Percentiles rank a stretch among this genome's conserved stretches.
Conservation (phyloP, 2,329 filamentous ascomycete species). For the Aspergillus fumigatiaffinis region DNA sequence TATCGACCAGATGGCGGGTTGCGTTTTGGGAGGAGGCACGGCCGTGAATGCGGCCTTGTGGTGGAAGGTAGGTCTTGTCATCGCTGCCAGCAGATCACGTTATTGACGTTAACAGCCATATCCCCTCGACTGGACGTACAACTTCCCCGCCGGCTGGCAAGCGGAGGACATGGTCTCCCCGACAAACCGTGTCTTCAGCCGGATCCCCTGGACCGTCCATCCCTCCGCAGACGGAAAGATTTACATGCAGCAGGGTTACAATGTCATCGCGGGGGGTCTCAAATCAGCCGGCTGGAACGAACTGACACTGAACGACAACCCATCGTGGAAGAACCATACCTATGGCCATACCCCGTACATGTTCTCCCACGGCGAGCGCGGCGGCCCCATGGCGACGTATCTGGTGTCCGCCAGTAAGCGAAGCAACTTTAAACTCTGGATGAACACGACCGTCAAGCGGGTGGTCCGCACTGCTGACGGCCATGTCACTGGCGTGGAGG, state of each 20-base stretch:
- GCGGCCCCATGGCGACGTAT: slow-evolving; percentile 7
- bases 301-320: background rate
- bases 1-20: slow-evolving; percentile 69
- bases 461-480: slow-evolving; percentile 1
- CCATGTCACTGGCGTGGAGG: slow-evolving; percentile 5
- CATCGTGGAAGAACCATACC: slow-evolving; percentile 4
- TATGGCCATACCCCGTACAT: slow-evolving; percentile 6
- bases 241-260: slow-evolving; percentile 5
- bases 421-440: slow-evolving; percentile 6
- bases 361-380: slow-evolving; percentile 8
- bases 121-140: slow-evolving; percentile 4
- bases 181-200: slow-evolving; percentile 4
- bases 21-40: slow-evolving; percentile 58
- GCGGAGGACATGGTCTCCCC: slow-evolving; percentile 4
- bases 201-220: slow-evolving; percentile 4
- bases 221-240: slow-evolving; percentile 4
- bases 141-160: slow-evolving; percentile 6
- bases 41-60: slow-evolving; percentile 7
- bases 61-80: slow-evolving; percentile 2
- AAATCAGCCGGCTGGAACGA: slow-evolving; percentile 1
- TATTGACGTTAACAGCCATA: slow-evolving; percentile 2
- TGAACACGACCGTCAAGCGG: slow-evolving; percentile 6
- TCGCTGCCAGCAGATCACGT: background rate
- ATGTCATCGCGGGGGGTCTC: background rate
- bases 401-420: slow-evolving; percentile 4